These are phyloP conservation scores for Domatiomyces catenatus DNA, from an alignment of 2,329 filamentous ascomycete genomes.

Conservation along the genomic window DNA sequence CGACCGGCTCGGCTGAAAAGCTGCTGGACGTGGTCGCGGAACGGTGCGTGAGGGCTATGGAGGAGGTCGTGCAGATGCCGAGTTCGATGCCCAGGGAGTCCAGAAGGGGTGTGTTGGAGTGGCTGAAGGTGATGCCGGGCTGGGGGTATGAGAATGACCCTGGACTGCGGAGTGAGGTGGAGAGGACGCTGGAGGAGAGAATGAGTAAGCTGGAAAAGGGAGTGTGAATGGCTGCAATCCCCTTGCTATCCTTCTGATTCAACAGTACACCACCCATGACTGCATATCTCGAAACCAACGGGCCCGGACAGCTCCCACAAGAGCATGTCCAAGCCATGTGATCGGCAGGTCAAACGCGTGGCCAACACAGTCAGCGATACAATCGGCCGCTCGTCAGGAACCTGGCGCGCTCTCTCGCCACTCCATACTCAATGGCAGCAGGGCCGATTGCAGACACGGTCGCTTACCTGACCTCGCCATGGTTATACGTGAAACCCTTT, in stretches of 20 bases:
- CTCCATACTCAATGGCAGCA: no score
- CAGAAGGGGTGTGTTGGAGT: conserved; percentile 15
- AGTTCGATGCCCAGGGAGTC: conserved; percentile 13
- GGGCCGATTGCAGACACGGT: no score
- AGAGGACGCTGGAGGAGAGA: background rate
- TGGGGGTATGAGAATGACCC: conserved; percentile 9
- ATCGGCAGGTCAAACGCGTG: no score
- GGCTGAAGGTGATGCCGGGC: conserved; percentile 17
- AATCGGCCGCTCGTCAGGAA: no score
- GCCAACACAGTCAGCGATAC: no score
- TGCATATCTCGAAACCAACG: no score
- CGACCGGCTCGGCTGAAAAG: conserved; percentile 4
- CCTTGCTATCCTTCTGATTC: background rate
- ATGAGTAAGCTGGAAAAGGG: background rate
- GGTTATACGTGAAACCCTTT: background rate
- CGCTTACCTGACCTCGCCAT: background rate
- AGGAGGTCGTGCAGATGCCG: conserved; percentile 11
- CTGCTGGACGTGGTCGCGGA: conserved; percentile 11
- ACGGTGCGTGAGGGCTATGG: conserved; percentile 13
- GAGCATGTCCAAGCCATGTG: no score
- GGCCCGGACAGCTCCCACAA: no score
- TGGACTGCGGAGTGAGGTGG: background rate
- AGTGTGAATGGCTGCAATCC: background rate
- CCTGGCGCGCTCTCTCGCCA: no score
- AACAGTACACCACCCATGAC: background rate